phyloP scores from a whole-genome alignment of 805 yeast genomes.

The Lipomyces kockii region DNA sequence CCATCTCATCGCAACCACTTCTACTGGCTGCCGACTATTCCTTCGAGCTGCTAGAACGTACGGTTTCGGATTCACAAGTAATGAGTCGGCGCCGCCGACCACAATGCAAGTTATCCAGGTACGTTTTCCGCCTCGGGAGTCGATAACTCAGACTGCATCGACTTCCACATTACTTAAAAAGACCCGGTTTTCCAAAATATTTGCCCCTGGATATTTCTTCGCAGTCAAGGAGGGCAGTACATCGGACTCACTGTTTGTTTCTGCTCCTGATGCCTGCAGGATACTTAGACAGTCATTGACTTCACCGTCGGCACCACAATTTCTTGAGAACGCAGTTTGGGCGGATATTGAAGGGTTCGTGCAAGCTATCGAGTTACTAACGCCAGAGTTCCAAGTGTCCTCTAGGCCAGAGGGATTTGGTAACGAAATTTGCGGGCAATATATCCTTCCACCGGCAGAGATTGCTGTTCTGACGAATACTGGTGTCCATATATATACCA shows the following conservation, averaged over 20 bases:
- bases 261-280: slow-evolving; percentile 82
- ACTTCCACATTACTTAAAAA: slow-evolving; percentile 50
- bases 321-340: slow-evolving; percentile 81
- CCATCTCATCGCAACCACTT: slow-evolving; percentile 76
- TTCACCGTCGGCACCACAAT: slow-evolving; percentile 40
- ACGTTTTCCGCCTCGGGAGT: slow-evolving; percentile 52
- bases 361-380: slow-evolving; percentile 72
- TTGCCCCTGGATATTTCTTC: slow-evolving; percentile 86
- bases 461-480: slow-evolving; percentile 82
- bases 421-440: slow-evolving; percentile 86
- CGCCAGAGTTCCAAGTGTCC: slow-evolving; percentile 73
- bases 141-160: slow-evolving; percentile 23
- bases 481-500: slow-evolving; percentile 76
- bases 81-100: slow-evolving; percentile 43
- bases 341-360: slow-evolving; percentile 64
- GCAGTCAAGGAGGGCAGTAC: slow-evolving; percentile 55
- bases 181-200: slow-evolving; percentile 61
- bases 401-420: slow-evolving; percentile 80
- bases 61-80: slow-evolving; percentile 29
- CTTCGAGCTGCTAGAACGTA: slow-evolving; percentile 54
- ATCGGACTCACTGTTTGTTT: slow-evolving; percentile 61
- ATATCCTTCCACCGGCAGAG: slow-evolving; percentile 62
- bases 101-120: slow-evolving; percentile 48
- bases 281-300: slow-evolving; percentile 46
- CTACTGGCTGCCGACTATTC: slow-evolving; percentile 80